Evolutionary conservation across 2,329 filamentous ascomycete species (phyloP).

Genomic region (Aotearoamyces nothofagi): DNA sequence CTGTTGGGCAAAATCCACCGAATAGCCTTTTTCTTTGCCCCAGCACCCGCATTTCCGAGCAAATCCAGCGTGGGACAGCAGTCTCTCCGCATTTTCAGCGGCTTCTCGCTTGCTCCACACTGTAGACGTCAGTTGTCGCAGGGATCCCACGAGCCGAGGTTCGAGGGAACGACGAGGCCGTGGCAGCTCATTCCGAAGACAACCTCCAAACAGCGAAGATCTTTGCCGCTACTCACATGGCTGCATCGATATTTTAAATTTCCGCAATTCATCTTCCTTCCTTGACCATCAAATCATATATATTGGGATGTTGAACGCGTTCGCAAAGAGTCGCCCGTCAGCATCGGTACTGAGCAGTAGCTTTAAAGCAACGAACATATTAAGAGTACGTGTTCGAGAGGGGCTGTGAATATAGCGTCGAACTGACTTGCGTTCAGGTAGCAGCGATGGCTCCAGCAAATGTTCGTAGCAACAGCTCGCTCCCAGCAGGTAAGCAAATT

Average conservation of each 20-base stretch:
- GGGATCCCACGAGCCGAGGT: too few relatives aligned
- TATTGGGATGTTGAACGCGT: conserved; percentile 19
- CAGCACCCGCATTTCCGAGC: too few relatives aligned
- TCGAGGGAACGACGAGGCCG: too few relatives aligned
- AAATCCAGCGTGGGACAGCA: too few relatives aligned
- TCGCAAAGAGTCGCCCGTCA: conserved; percentile 17
- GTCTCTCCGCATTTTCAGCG: too few relatives aligned
- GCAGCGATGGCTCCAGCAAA: conserved; percentile 33
- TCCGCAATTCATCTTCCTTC: conserved; percentile 3
- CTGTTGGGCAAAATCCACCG: too few relatives aligned
- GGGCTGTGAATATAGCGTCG: neutral
- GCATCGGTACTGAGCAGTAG: conserved; percentile 17
- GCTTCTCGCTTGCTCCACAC: too few relatives aligned
- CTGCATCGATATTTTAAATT: neutral
- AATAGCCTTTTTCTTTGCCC: too few relatives aligned
- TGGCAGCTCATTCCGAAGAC: neutral
- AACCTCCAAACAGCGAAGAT: neutral
- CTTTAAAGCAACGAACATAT: conserved; percentile 12
- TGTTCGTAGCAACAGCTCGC: conserved; percentile 40
- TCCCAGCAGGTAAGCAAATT: conserved; percentile 30
- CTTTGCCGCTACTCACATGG: neutral
- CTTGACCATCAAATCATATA: neutral
- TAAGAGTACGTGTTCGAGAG: conserved; percentile 10
- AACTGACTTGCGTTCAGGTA: conserved; percentile 7
- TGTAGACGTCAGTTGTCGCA: too few relatives aligned